Conservation (phyloP, 1,284 basidiomycete genomes). For the Sporisorium iseilematis-ciliati region DNA sequence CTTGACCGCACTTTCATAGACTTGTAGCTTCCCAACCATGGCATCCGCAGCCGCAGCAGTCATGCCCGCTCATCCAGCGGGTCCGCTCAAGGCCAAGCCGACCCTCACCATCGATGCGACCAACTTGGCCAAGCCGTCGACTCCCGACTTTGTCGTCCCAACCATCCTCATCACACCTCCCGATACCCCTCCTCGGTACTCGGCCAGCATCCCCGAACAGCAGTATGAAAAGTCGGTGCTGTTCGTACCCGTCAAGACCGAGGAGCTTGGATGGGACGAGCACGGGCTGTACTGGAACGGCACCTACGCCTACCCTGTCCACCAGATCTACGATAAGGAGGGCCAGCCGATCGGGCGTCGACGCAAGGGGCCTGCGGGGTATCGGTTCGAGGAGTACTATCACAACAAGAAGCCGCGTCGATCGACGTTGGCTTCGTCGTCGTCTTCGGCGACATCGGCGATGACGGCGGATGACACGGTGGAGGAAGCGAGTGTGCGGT, state of each 20-base stretch:
- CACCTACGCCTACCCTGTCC: slow-evolving; percentile 56
- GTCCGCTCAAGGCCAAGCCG: slow-evolving; percentile 15
- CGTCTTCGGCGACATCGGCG: not conserved
- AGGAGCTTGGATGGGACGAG: slow-evolving; percentile 64
- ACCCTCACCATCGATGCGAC: slow-evolving; percentile 18
- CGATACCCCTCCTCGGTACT: slow-evolving; percentile 30
- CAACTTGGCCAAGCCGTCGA: slow-evolving; percentile 8
- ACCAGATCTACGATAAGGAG: slow-evolving; percentile 48
- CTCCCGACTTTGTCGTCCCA: slow-evolving; percentile 36
- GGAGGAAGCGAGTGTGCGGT: slow-evolving; percentile 35
- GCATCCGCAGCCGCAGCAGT: slow-evolving; percentile 19
- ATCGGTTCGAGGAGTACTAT: slow-evolving; percentile 48
- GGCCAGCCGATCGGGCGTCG: slow-evolving; percentile 39
- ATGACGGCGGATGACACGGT: slow-evolving; percentile 12
- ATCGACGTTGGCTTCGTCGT: not conserved
- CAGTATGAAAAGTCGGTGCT: slow-evolving; percentile 51
- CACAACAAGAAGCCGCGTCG: slow-evolving; percentile 33
- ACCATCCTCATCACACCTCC: slow-evolving; percentile 57
- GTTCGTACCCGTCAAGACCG: slow-evolving; percentile 63
- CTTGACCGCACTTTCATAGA: not conserved
- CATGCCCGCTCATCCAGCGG: slow-evolving; percentile 6
- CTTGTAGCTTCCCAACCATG: slow-evolving; percentile 5
- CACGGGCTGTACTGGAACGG: slow-evolving; percentile 63
- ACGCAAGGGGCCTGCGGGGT: slow-evolving; percentile 42
- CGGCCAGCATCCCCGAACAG: slow-evolving; percentile 50